Evolutionary conservation across 257 asterid genomes (phyloP).

Genomic region (Capsicum rhomboideum): DNA sequence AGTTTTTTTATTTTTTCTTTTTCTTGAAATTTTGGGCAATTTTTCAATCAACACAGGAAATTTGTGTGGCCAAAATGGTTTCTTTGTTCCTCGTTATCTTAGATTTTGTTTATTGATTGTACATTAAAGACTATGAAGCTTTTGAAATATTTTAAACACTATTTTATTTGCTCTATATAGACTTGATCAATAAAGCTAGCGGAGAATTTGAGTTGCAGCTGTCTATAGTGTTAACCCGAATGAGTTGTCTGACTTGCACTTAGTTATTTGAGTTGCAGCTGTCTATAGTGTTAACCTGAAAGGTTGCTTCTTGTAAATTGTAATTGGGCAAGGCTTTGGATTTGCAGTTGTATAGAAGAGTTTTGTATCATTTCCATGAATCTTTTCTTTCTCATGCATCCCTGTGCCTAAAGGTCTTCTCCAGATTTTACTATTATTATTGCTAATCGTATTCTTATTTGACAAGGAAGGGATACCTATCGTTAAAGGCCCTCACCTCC

Average conservation of each 20-base stretch:
- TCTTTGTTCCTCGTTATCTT: background rate
- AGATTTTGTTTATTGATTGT: background rate
- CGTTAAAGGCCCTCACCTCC: background rate
- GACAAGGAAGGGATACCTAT: background rate
- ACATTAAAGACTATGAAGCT: background rate
- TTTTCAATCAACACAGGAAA: background rate
- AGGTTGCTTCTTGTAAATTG: background rate
- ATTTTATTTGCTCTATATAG: background rate
- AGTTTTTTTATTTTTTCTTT: slow-evolving; percentile 24
- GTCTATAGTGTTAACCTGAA: background rate
- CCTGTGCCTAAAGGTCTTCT: background rate
- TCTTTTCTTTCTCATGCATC: background rate
- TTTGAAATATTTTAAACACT: background rate
- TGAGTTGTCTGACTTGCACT: background rate
- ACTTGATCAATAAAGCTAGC: background rate
- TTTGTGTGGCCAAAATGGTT: background rate
- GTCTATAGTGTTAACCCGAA: background rate
- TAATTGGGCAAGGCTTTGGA: background rate
- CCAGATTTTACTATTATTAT: background rate
- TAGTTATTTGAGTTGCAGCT: background rate
- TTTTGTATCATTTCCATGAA: background rate
- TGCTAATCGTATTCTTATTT: background rate
- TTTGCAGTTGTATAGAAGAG: background rate
- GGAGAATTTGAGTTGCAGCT: background rate
- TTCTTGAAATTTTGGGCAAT: background rate